A percentile compares a stretch with the other conserved stretches of the same genome.
phyloP scores from a whole-genome alignment of 306 rosid genomes.

The Cyclanthera cordifolia region DNA sequence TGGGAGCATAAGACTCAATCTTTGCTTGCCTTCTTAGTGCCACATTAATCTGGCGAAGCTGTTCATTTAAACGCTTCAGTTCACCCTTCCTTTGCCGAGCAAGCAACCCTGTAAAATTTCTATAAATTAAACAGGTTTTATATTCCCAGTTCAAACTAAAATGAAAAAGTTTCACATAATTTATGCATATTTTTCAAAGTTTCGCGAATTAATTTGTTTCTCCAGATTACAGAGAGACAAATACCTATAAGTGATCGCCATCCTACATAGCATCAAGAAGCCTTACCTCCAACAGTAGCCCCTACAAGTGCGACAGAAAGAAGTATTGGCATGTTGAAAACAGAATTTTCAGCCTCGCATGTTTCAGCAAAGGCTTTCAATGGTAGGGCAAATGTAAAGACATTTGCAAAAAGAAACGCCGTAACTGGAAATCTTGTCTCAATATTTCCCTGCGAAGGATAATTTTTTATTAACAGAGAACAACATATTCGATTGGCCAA shows the following conservation, averaged over 20 bases:
- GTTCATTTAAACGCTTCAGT: conserved; percentile 66
- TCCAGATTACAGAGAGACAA: too few species aligned
- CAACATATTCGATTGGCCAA: background rate
- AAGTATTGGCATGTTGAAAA: conserved; percentile 74
- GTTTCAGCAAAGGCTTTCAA: conserved; percentile 72
- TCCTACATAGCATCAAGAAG: conserved; percentile 11
- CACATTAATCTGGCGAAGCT: conserved; percentile 72
- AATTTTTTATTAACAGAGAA: conserved; percentile 7
- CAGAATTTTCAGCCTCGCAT: conserved; percentile 56
- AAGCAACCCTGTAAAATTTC: conserved; percentile 47
- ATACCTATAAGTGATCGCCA: background rate
- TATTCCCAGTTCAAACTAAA: too few species aligned
- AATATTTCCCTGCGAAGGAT: conserved; percentile 34
- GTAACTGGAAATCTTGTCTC: conserved; percentile 33
- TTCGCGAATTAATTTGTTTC: too few species aligned
- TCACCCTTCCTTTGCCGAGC: conserved; percentile 92
- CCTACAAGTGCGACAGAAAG: conserved; percentile 83
- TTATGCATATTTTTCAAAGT: too few species aligned
- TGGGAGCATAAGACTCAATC: conserved; percentile 91
- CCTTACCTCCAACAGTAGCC: conserved; percentile 94
- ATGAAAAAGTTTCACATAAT: too few species aligned
- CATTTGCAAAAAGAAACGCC: conserved; percentile 37
- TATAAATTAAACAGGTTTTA: too few species aligned
- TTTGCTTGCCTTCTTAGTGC: conserved; percentile 91
- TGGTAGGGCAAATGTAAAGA: conserved; percentile 54